Evolutionary conservation across 257 asterid species (phyloP).

Genomic region (Gentiana macrophylla): DNA sequence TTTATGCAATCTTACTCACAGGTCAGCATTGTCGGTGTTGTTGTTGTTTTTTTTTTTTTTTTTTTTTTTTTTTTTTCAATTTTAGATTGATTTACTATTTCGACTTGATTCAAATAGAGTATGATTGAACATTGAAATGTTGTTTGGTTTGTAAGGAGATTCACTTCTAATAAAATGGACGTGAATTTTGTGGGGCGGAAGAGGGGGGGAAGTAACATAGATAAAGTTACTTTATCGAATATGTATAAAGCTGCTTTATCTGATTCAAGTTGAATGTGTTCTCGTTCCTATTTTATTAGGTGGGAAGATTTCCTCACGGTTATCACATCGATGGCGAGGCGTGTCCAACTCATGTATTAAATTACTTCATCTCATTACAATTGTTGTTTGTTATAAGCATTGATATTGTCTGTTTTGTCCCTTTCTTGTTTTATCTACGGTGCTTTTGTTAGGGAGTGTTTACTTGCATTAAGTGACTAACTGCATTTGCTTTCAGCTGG

Average conservation of each 20-base stretch:
- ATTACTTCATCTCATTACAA: constrained; percentile 2
- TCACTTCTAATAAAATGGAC: neutral
- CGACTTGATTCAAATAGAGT: no score
- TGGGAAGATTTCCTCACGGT: constrained; percentile 56
- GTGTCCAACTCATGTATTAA: constrained; percentile 68
- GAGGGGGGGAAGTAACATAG: no score
- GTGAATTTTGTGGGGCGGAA: no score
- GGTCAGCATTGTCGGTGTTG: constrained; percentile 22
- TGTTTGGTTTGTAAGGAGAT: neutral
- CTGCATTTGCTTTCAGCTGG: constrained; percentile 20
- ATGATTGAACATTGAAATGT: neutral
- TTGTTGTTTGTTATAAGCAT: neutral
- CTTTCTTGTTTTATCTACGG: neutral
- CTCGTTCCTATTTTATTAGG: constrained; percentile 21
- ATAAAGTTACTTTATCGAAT: no score
- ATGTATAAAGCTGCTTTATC: no score
- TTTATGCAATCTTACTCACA: constrained; percentile 58
- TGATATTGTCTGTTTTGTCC: neutral
- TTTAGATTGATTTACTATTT: neutral
- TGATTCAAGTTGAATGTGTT: neutral
- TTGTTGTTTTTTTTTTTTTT: no score
- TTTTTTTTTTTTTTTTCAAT: neutral
- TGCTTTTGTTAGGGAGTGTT: neutral
- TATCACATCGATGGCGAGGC: constrained; percentile 61
- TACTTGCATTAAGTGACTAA: neutral